Conservation (phyloP, 768 basidiomycete species). For the Sistotremastrum niveocremeum region DNA sequence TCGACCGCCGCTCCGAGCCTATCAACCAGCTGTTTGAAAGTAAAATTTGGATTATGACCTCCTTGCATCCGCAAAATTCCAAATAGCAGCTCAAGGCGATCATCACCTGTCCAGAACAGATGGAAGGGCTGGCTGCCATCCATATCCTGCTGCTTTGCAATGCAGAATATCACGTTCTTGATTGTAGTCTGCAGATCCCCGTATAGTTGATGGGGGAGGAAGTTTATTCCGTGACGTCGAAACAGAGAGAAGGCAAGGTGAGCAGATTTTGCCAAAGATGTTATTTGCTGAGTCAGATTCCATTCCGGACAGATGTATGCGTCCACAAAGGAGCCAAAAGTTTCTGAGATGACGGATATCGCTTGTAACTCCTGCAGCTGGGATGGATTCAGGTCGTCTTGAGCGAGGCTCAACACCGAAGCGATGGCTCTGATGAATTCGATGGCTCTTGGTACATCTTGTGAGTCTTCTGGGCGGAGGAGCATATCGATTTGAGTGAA, state of each 20-base stretch:
- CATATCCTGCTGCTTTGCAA: slow-evolving; percentile 13
- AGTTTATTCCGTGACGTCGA: slow-evolving; percentile 9
- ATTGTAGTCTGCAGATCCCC: slow-evolving; percentile 18
- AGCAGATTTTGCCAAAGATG: slow-evolving; percentile 12
- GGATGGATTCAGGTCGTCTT: slow-evolving; percentile 6
- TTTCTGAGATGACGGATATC: slow-evolving; percentile 16
- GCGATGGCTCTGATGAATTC: slow-evolving; percentile 15
- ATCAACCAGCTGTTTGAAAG: slow-evolving; percentile 5
- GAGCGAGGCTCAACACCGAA: slow-evolving; percentile 8
- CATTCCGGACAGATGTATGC: too few species aligned
- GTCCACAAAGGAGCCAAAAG: slow-evolving; percentile 9
- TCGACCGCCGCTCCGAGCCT: slow-evolving; percentile 11
- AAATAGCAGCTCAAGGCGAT: slow-evolving; percentile 18
- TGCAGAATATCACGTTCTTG: slow-evolving; percentile 11
- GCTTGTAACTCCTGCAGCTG: slow-evolving; percentile 9
- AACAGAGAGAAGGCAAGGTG: slow-evolving; percentile 15
- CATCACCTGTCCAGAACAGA: slow-evolving; percentile 14
- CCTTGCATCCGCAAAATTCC: slow-evolving; percentile 7
- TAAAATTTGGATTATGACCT: slow-evolving; percentile 8
- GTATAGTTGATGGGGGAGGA: slow-evolving; percentile 19
- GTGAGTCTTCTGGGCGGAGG: slow-evolving; percentile 12
- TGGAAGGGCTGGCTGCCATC: slow-evolving; percentile 10
- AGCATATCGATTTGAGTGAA: slow-evolving; percentile 7
- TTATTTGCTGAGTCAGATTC: slow-evolving; percentile 18
- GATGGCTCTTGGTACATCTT: slow-evolving; percentile 12